A percentile compares a stretch with the other conserved stretches of the same genome.
Evolutionary conservation across 441 rosid genomes (phyloP).

Genomic region (Pelargonium australe): DNA sequence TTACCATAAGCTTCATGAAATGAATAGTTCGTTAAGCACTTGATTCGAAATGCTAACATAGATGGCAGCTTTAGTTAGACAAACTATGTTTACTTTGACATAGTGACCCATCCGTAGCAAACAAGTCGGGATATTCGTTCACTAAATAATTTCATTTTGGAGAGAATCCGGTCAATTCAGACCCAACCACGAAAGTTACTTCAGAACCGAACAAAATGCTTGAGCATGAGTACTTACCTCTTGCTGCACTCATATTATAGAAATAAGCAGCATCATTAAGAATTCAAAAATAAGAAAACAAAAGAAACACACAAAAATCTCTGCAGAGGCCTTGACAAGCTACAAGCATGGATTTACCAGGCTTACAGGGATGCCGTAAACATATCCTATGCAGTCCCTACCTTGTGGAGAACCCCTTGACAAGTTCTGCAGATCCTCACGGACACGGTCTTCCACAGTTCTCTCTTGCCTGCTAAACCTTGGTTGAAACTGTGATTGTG

Average conservation of each 20-base stretch:
- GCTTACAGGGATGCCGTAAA: slow-evolving; percentile 51
- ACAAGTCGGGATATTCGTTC: slow-evolving; percentile 37
- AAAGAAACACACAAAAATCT: slow-evolving; percentile 8
- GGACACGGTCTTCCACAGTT: slow-evolving; percentile 55
- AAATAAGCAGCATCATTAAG: slow-evolving; percentile 33
- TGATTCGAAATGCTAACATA: slow-evolving; percentile 49
- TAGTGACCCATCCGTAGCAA: slow-evolving; percentile 44
- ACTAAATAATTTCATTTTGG: slow-evolving; percentile 39
- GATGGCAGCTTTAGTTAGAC: slow-evolving; percentile 46
- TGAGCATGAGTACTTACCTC: slow-evolving; percentile 89
- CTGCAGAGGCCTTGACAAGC: slow-evolving; percentile 31
- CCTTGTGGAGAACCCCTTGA: slow-evolving; percentile 93
- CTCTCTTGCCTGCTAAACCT: slow-evolving; percentile 65
- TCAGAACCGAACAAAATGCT: slow-evolving; percentile 57
- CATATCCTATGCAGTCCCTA: slow-evolving; percentile 75
- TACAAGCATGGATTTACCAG: slow-evolving; percentile 44
- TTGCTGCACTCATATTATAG: slow-evolving; percentile 63
- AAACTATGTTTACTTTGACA: slow-evolving; percentile 38
- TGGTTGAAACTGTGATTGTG: slow-evolving; percentile 46
- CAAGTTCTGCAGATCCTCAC: slow-evolving; percentile 59
- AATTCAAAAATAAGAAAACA: slow-evolving; percentile 21
- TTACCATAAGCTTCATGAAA: slow-evolving; percentile 97
- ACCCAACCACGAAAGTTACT: slow-evolving; percentile 45
- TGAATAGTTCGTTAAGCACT: slow-evolving; percentile 72
- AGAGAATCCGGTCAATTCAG: slow-evolving; percentile 40